A percentile compares a stretch with the other conserved stretches of the same genome.
Evolutionary conservation across 2,329 filamentous ascomycete species (phyloP).

Genomic region (Fusarium algeriense): DNA sequence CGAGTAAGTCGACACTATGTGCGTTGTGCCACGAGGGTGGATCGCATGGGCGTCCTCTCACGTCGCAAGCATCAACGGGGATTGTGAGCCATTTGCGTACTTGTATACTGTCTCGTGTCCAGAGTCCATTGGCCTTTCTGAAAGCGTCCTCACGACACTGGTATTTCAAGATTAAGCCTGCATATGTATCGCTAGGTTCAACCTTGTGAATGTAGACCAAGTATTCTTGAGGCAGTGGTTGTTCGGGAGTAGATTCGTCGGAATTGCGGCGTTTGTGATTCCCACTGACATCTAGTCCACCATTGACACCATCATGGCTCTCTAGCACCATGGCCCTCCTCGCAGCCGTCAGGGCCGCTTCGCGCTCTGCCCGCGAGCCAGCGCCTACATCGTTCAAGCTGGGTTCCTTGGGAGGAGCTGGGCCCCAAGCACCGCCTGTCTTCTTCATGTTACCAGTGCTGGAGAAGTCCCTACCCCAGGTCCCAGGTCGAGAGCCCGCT

Average conservation of each 20-base stretch:
- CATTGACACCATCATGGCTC: conserved; percentile 70
- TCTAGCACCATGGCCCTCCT: conserved; percentile 71
- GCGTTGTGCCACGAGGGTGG: conserved; percentile 58
- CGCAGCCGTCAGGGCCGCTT: conserved; percentile 66
- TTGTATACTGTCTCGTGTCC: conserved; percentile 93
- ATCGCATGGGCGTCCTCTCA: conserved; percentile 80
- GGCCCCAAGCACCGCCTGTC: conserved; percentile 60
- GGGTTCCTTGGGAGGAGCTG: conserved; percentile 56
- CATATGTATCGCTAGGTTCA: conserved; percentile 84
- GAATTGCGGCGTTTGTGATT: conserved; percentile 76
- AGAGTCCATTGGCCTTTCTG: conserved; percentile 90
- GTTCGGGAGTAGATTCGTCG: conserved; percentile 66
- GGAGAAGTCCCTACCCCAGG: conserved; percentile 36
- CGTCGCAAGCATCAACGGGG: conserved; percentile 88
- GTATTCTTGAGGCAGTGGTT: conserved; percentile 77
- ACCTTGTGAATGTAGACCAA: conserved; percentile 93
- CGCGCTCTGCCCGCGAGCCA: conserved; percentile 65
- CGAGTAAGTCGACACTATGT: conserved; percentile 63
- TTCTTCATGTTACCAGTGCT: conserved; percentile 31
- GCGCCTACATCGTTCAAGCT: conserved; percentile 64
- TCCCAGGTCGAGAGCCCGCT: conserved; percentile 39
- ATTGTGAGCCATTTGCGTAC: conserved; percentile 83
- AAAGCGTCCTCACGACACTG: conserved; percentile 87
- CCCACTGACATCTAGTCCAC: conserved; percentile 66
- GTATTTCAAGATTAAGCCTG: conserved; percentile 90